Conservation (phyloP, 306 rosid species). For the Luffa acutangula region DNA sequence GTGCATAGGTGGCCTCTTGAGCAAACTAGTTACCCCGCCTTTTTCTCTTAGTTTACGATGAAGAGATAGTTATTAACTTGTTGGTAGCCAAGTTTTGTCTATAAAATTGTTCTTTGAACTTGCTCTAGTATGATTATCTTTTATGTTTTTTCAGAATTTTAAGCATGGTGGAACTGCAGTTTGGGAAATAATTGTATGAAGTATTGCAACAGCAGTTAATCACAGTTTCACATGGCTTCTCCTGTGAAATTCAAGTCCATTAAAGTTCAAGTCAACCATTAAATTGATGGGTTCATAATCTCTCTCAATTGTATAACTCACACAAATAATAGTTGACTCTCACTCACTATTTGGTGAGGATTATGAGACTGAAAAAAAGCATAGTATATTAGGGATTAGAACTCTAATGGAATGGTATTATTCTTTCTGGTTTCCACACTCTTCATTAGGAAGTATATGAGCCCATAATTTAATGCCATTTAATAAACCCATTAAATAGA, state of each 20-base stretch:
- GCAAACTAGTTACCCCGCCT: not conserved
- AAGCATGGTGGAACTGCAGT: not conserved
- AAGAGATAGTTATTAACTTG: not conserved
- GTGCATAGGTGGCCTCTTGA: not conserved
- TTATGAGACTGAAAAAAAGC: not conserved
- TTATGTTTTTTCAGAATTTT: not conserved
- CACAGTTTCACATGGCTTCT: not conserved
- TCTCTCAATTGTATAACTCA: not conserved
- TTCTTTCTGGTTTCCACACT: not conserved
- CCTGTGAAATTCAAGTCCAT: not conserved
- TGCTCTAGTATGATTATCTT: not conserved
- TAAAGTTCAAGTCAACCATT: not conserved
- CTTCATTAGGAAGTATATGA: not conserved
- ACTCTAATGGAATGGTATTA: not conserved
- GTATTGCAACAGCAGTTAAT: not conserved
- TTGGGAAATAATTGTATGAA: not conserved
- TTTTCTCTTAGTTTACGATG: not conserved
- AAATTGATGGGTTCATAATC: not conserved
- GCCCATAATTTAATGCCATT: not conserved
- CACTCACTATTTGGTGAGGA: not conserved
- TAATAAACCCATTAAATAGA: not conserved
- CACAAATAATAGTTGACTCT: not conserved
- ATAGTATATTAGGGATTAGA: not conserved
- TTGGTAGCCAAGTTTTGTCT: not conserved
- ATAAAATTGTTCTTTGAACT: not conserved